Evolutionary conservation across 78 protist species (phyloP), one percentile per base, ranked within the genome.

Genomic region (Chrysochromulina parva): DNA sequence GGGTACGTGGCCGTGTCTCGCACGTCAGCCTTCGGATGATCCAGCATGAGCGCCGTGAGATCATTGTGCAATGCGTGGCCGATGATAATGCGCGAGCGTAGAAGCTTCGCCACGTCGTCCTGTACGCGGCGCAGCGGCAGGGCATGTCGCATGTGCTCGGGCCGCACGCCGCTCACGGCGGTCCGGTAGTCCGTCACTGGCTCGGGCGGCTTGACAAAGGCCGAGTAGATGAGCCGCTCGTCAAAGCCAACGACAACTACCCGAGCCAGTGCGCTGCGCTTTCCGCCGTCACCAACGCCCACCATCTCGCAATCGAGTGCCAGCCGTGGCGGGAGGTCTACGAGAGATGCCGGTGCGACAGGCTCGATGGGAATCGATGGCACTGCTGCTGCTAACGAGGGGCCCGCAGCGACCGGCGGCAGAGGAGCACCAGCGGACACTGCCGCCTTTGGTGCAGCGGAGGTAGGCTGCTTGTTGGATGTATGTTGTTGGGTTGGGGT

Each of bases 241-340:
- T 11, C 17, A 6, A 0, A 17, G 55, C 89, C 73, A 50, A 89
- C 85, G 28, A 93, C 3, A 9, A 86, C 69, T 0, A 88, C 90
- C 1, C 86, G 91, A 60, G 94, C 94, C 2, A 92, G 62, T 2
- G 50, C 92, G 17, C 47, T 26, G 20, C 53, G 52, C n/a, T 4
- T 57, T 11, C 90, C 94, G 53, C 26, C 65, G 22, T 20, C 17
- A 0, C 94, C 94, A 1, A 78, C 88, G 54, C 94, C 94, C n/a
- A 92, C 94, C 87, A 92, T 78, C 52, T 92, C 94, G 89, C 94
- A 92, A 71, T 92, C 94, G n/a, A 92, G 47, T 28, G 92, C 94
- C 24, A 92, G 53, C 22, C 62, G 62, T 13, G 62, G 22, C 22
- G 62, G 6, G 22, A 58, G 62, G 22, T 58, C 62, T 58, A 6